Evolutionary conservation across 192 early-diverging fungal genomes (phyloP).

Genomic region (Lunasporangiospora selenospora): DNA sequence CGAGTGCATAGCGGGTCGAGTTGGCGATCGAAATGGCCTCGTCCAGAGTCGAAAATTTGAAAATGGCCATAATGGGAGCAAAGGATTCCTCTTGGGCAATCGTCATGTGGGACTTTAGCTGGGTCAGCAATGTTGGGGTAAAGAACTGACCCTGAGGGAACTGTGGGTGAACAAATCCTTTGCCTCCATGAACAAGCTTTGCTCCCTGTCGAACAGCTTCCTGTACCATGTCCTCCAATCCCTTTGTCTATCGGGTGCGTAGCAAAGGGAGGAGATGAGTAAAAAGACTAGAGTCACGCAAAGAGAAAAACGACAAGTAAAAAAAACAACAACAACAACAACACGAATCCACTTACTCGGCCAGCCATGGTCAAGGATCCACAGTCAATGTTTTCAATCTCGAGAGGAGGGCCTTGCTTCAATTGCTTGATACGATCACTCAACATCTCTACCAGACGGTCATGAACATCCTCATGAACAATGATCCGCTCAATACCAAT

Average conservation of each 20-base stretch:
- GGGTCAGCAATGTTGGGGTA: conserved; percentile 80
- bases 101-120: conserved; percentile 77
- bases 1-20: conserved; percentile 75
- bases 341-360: conserved; percentile 50
- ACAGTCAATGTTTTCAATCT: conserved; percentile 72
- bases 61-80: conserved; percentile 83
- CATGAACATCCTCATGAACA: conserved; percentile 72
- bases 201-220: conserved; percentile 85
- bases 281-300: background rate
- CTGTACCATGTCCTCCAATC: conserved; percentile 68
- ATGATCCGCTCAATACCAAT: conserved; percentile 88
- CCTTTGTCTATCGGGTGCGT: conserved; percentile 47
- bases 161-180: conserved; percentile 68
- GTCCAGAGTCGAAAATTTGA: conserved; percentile 71
- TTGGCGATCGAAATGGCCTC: conserved; percentile 77
- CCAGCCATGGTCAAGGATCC: conserved; percentile 85
- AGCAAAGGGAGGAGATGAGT: background rate
- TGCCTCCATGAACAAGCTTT: conserved; percentile 72
- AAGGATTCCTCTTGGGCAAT: conserved; percentile 81
- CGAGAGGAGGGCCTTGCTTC: conserved; percentile 74
- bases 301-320: background rate
- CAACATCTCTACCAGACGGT: conserved; percentile 71
- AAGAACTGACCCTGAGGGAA: conserved; percentile 84
- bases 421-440: conserved; percentile 61
- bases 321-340: conserved; percentile 1